These are phyloP conservation scores for Myriosclerotinia curreyana DNA, from an alignment of 2,329 filamentous ascomycete genomes.

Conservation along the genomic window DNA sequence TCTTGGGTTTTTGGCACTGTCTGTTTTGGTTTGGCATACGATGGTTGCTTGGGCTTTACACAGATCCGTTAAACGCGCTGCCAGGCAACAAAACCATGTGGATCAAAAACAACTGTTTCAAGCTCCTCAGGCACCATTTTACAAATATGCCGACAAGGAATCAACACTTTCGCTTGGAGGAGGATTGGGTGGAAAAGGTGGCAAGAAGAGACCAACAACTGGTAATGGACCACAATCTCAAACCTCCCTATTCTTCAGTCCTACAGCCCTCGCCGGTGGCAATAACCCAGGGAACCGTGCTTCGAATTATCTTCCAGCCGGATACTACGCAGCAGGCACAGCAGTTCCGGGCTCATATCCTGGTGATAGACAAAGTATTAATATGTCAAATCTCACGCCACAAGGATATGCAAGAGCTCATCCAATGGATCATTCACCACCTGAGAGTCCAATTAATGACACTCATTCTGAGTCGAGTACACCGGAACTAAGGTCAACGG, in stretches of 20 bases:
- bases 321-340: conserved; percentile 76
- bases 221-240: conserved; percentile 31
- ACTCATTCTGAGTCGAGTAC: conserved; percentile 53
- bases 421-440: conserved; percentile 48
- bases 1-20: conserved; percentile 75
- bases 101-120: conserved; percentile 68
- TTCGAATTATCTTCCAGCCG: conserved; percentile 82
- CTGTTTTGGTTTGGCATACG: conserved; percentile 83
- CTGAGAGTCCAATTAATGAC: conserved; percentile 55
- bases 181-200: conserved; percentile 30
- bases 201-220: conserved; percentile 42
- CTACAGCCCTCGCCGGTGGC: conserved; percentile 67
- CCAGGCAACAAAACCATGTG: conserved; percentile 66
- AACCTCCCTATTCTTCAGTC: conserved; percentile 78
- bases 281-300: conserved; percentile 58
- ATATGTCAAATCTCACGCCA: conserved; percentile 53
- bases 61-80: conserved; percentile 82
- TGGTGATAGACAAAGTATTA: conserved; percentile 49
- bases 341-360: conserved; percentile 33
- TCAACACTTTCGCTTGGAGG: conserved; percentile 36
- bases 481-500: conserved; percentile 60
- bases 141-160: conserved; percentile 60
- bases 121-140: conserved; percentile 48
- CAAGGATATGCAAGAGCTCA: conserved; percentile 50
- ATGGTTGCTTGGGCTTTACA: conserved; percentile 89